Percentiles rank a stretch among this genome's conserved stretches.
Evolutionary conservation across 1,139 yeast genomes (phyloP).

Genomic region (Saccharomyces hybrid): DNA sequence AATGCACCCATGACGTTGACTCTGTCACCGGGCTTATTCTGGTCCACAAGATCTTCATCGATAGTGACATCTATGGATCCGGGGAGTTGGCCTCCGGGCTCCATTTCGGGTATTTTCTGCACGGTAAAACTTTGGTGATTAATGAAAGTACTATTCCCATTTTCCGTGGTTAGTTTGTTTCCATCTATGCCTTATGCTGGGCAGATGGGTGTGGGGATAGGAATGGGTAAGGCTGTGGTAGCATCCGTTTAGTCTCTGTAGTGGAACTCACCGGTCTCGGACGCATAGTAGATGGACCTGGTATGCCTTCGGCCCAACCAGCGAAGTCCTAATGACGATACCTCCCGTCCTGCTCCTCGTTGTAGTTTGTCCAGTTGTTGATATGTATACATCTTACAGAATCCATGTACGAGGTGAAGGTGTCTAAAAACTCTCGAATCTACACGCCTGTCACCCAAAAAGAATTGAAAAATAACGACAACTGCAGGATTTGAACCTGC

Average conservation of each 20-base stretch:
- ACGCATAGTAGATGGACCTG: conserved; percentile 90
- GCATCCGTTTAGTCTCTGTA: conserved; percentile 91
- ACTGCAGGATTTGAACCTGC: conserved; percentile 36
- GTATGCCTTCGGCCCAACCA: conserved; percentile 88
- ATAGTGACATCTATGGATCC: conserved; percentile 82
- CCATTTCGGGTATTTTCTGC: conserved; percentile 97
- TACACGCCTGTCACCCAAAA: no score
- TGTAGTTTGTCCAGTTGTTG: no score
- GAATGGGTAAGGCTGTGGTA: conserved; percentile 69
- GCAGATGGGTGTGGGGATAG: conserved; percentile 68
- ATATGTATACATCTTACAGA: no score
- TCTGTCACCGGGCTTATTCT: conserved; percentile 93
- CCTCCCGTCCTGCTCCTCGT: no score
- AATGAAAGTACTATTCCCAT: conserved; percentile 84
- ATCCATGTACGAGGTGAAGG: no score
- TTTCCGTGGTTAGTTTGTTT: conserved; percentile 78
- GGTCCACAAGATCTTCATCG: conserved; percentile 91
- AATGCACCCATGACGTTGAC: conserved; percentile 91
- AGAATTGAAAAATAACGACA: conserved; percentile 35
- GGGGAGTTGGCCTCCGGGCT: conserved; percentile 97
- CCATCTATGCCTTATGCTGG: conserved; percentile 94
- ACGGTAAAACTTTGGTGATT: conserved; percentile 91
- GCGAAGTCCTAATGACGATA: conserved; percentile 86
- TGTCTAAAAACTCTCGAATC: no score
- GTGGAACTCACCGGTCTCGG: conserved; percentile 71